phyloP scores from a whole-genome alignment of 2,329 filamentous ascomycete genomes.

The Rhinocladiella mackenziei region DNA sequence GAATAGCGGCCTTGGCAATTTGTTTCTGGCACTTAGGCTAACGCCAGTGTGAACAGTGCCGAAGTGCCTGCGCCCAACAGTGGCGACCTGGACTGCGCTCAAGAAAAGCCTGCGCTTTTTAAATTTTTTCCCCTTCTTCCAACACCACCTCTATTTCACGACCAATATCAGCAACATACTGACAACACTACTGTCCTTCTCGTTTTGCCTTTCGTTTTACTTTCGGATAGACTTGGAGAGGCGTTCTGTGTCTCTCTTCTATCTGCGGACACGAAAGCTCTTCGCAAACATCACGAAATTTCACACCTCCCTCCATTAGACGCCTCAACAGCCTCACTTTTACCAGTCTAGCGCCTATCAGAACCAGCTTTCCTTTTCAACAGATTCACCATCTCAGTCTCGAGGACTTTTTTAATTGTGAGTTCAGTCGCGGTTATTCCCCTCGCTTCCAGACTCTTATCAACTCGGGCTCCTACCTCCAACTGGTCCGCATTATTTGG shows the following conservation, averaged over 20 bases:
- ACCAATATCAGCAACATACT: constrained; percentile 13
- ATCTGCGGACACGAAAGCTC: constrained; percentile 29
- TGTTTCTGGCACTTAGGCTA: background rate
- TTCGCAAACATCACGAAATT: constrained; percentile 4
- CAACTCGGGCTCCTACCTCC: background rate
- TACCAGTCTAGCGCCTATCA: constrained; percentile 7
- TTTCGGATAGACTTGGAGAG: constrained; percentile 32
- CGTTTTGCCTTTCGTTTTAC: constrained; percentile 29
- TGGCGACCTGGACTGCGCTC: too few species aligned
- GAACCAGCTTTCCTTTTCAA: constrained; percentile 3
- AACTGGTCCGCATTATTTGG: background rate
- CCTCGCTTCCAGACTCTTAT: too few species aligned
- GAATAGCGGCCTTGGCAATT: constrained; percentile 1
- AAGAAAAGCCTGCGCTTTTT: constrained; percentile 22
- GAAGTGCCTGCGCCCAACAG: constrained; percentile 6
- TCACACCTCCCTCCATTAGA: constrained; percentile 7
- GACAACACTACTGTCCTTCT: constrained; percentile 22
- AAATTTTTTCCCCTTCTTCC: constrained; percentile 18
- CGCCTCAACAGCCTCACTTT: constrained; percentile 20
- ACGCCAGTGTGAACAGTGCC: background rate
- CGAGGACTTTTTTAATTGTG: background rate
- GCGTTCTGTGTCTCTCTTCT: constrained; percentile 30
- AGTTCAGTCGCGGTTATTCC: too few species aligned
- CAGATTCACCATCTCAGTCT: background rate
- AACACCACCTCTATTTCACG: constrained; percentile 16